Base-by-base conservation (phyloP, 2,329 filamentous ascomycete species). In the Sporothrix brasiliensis region DNA sequence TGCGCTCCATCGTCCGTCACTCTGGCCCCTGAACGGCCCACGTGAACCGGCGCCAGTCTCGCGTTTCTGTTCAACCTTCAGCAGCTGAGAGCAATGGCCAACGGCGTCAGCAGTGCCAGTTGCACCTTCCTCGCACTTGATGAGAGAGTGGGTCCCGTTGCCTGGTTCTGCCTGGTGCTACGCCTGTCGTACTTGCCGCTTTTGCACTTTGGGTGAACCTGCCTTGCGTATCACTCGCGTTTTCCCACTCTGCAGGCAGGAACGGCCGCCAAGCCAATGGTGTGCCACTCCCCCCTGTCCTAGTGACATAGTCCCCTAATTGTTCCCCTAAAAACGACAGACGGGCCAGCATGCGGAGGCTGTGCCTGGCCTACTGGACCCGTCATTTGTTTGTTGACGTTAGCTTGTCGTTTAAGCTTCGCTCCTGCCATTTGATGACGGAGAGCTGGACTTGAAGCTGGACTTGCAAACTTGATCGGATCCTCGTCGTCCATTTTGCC, bases 71-170 rank as follows among this genome's bases (percentile, higher is more conserved):
- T 39, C 19, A 6, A 13, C 2, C 21, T 27, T 4, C 16, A 56
- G 27, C 27, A 34, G 30, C 16, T 27, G 53, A 14, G 14, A 34
- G 21, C 50, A 21, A 2, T 21, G 11, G 52, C 6, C 52, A 54
- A 6, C 27, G n/a, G 6, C 34, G 34, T 34, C 34, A 34, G 34
- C 34, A 34, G 34, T 34, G 34, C 34, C 3, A 34, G 34, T 34
- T 4, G 24, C n/a, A 39, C 54, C 11, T 24, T 16, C 30, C 34
- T 61, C 14, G n/a, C 4, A 41, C 30, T 6, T 61, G 41, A 11
- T n/a, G 34, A 34, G 24, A 54, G n/a, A 56, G 68, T 66, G 49
- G 68, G 52, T 34, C 49, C 58, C 66, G 68, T 50, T 69, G 68
- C 68, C 68, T 69, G 49, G 7, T 4, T 27, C 34, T 66, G 61